These are phyloP conservation scores for Boletus barrowsii DNA, from an alignment of 768 basidiomycete species.

Conservation along the genomic window DNA sequence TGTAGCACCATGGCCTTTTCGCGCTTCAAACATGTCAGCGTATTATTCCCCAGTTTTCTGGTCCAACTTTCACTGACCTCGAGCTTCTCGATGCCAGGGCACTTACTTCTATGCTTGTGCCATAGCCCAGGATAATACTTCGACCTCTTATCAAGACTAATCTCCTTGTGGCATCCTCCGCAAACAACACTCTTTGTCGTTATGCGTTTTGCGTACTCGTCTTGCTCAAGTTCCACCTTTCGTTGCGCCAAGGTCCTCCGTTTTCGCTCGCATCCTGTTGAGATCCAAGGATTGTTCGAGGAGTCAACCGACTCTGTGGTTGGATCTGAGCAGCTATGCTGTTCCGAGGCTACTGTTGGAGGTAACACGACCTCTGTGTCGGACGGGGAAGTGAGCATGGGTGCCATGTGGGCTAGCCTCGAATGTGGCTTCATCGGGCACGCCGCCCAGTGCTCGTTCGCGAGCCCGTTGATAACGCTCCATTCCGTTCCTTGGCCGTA, in stretches of 20 bases:
- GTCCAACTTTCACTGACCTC: conserved; percentile 22
- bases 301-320: not conserved
- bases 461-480: conserved; percentile 26
- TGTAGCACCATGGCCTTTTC: conserved; percentile 3
- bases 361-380: conserved; percentile 9
- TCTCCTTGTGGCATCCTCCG: conserved; percentile 27
- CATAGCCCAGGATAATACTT: conserved; percentile 36
- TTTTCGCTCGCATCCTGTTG: conserved; percentile 26
- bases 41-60: not conserved
- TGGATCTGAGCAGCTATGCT: not conserved
- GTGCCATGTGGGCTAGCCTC: conserved; percentile 6
- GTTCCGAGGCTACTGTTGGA: conserved; percentile 1
- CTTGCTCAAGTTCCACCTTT: conserved; percentile 27
- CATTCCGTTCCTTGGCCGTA: conserved; percentile 27
- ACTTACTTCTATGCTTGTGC: conserved; percentile 32
- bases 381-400: conserved; percentile 12
- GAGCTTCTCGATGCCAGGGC: conserved; percentile 19
- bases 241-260: conserved; percentile 28
- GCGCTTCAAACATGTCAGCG: conserved; percentile 22
- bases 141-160: conserved; percentile 34
- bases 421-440: conserved; percentile 24
- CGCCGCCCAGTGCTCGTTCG: conserved; percentile 25
- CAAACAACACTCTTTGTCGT: conserved; percentile 29
- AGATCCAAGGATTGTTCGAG: conserved; percentile 7
- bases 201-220: conserved; percentile 25